phyloP scores from a whole-genome alignment of 305 asterid genomes.

The Fraxinus greggii region DNA sequence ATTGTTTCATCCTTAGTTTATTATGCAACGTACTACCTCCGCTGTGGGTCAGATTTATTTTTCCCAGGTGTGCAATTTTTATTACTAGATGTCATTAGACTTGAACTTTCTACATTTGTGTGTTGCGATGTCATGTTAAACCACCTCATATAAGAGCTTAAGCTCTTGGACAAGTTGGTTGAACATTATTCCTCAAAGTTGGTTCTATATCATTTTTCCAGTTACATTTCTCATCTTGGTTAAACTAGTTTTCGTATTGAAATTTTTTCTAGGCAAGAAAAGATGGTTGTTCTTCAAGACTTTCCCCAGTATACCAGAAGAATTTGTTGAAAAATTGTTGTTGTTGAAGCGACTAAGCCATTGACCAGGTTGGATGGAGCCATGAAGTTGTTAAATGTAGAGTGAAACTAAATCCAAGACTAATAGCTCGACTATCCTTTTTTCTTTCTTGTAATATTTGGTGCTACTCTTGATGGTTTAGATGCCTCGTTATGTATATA shows the following conservation, averaged over 20 bases:
- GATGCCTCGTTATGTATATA: not conserved
- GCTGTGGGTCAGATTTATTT: not conserved
- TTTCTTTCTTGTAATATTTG: not conserved
- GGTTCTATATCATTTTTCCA: not conserved
- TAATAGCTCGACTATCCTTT: not conserved
- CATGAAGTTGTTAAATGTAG: not conserved
- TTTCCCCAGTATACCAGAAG: not conserved
- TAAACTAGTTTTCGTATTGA: not conserved
- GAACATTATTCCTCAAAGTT: not conserved
- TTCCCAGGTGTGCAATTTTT: not conserved
- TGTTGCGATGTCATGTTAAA: not conserved
- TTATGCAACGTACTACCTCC: not conserved
- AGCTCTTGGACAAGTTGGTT: not conserved
- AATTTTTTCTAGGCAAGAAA: not conserved
- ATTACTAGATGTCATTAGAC: not conserved
- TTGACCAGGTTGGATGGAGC: not conserved
- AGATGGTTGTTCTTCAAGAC: not conserved
- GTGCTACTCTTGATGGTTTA: not conserved
- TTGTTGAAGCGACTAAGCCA: not conserved
- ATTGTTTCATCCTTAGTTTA: not conserved
- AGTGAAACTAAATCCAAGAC: not conserved
- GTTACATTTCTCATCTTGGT: not conserved
- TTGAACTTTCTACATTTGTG: not conserved
- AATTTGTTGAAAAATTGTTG: not conserved
- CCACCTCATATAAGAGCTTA: not conserved